These are phyloP conservation scores for Protea cynaroides DNA, from an alignment of 164 flowering plant genomes.

Conservation along the genomic window DNA sequence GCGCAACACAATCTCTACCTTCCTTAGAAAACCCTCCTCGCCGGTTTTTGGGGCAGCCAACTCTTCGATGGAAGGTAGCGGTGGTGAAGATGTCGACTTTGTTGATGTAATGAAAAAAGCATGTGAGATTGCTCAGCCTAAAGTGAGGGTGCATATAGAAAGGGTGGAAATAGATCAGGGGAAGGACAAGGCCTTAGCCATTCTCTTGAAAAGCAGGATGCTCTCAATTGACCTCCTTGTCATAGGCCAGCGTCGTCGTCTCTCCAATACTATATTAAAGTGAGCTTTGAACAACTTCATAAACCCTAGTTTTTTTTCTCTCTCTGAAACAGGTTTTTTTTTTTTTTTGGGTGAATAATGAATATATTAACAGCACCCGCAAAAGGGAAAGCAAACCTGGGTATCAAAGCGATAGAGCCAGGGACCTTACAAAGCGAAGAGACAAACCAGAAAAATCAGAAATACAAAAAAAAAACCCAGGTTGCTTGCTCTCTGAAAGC, in stretches of 20 bases:
- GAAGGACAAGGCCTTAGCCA: conserved; percentile 46
- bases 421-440: too few species aligned
- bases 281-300: conserved; percentile 15
- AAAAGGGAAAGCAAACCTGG: too few species aligned
- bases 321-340: too few species aligned
- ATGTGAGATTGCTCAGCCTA: conserved; percentile 42
- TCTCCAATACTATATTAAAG: conserved; percentile 57
- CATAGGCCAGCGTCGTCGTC: conserved; percentile 55
- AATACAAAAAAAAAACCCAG: too few species aligned
- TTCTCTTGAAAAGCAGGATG: conserved; percentile 28
- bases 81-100: conserved; percentile 31
- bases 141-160: conserved; percentile 32
- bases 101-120: conserved; percentile 49
- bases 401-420: too few species aligned
- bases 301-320: background rate
- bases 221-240: conserved; percentile 48
- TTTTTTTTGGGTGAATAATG: too few species aligned
- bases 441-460: too few species aligned
- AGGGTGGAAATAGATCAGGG: conserved; percentile 47
- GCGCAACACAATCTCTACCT: conserved; percentile 34
- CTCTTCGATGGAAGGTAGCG: conserved; percentile 4
- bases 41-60: background rate
- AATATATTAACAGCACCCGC: too few species aligned
- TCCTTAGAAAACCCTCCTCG: conserved; percentile 24
- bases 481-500: too few species aligned